These are phyloP conservation scores for Fusarium floridanum DNA, from an alignment of 2,329 filamentous ascomycete genomes.

Conservation along the genomic window DNA sequence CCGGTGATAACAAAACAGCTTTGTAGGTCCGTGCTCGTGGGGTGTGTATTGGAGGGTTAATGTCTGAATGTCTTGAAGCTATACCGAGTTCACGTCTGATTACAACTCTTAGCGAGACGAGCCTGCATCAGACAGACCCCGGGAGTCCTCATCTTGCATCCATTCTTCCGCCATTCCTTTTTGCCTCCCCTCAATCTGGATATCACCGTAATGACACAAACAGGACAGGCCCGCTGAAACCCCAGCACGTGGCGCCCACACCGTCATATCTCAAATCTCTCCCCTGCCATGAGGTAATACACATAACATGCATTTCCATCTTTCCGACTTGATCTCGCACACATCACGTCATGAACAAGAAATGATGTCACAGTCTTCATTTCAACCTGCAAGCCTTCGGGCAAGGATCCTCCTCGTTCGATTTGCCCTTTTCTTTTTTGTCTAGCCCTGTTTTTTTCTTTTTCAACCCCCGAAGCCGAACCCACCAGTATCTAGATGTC, in stretches of 20 bases:
- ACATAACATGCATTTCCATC: constrained; percentile 4
- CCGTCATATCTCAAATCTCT: neutral
- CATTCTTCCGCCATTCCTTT: constrained; percentile 1
- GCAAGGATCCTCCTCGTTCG: constrained; percentile 15
- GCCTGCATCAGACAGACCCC: neutral
- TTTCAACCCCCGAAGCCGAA: neutral
- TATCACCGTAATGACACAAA: neutral
- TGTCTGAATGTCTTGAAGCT: neutral
- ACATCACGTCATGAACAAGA: constrained; percentile 26
- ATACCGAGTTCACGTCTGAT: neutral
- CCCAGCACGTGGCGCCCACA: constrained; percentile 21
- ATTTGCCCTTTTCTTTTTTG: constrained; percentile 11
- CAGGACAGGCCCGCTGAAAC: constrained; percentile 8
- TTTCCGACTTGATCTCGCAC: neutral
- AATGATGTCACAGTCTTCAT: constrained; percentile 34
- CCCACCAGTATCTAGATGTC: neutral
- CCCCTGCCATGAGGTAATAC: neutral
- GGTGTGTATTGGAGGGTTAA: neutral
- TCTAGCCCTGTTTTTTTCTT: constrained; percentile 7
- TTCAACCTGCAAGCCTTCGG: constrained; percentile 6
- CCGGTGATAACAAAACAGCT: constrained; percentile 12
- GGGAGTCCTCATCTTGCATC: constrained; percentile 1
- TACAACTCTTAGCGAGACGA: neutral
- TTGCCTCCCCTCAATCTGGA: neutral
- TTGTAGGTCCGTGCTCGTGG: constrained; percentile 11